Evolutionary conservation across 768 basidiomycete genomes (phyloP), one percentile per base, ranked within the genome.

Genomic region (Suillus plorans): DNA sequence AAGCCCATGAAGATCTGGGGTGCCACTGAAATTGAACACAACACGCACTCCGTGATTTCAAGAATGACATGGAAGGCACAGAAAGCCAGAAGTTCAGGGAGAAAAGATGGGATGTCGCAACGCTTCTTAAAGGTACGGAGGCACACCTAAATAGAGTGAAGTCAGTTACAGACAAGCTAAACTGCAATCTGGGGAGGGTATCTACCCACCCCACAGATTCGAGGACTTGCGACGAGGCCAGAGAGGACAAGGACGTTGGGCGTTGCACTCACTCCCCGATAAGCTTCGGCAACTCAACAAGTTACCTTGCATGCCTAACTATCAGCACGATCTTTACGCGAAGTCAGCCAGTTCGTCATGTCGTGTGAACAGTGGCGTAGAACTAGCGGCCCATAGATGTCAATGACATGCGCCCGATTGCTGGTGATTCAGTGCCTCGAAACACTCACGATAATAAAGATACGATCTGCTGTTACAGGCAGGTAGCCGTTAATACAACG

Each of bases 381-480:
- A 50, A 59, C 18, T 28, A 25, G 57, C 57, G 25, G 39, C 39
- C 25, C 25, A 41, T 39, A 41, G 39, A 18, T 41, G 57, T 25
- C 25, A 41, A 18, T 41, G 10, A 10, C 57, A 41, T 22, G 20
- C 57, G 57, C 22, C 22, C 16, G 57, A 58, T 41, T 14, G 16
- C 39, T 58, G 37, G 18, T 36, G n/a, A 39, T 41, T 28, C 18
- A 59, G 57, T 59, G 39, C 39, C 57, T 41, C 20, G 39, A 20
- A 59, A 59, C 41, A 59, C 39, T 59, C 39, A 59, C 57, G 39
- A 59, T 59, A 59, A 41, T 41, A 18, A 58, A 58, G 39, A 28
- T 41, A 20, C 39, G 25, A 59, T 59, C 37, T 41, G 14, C 56
- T 57, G n/a, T 57, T 41, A 41, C 37, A 25, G 37, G 4, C 36